Conservation (phyloP, 2,329 filamentous ascomycete species). For the Penicillium brasilianum region DNA sequence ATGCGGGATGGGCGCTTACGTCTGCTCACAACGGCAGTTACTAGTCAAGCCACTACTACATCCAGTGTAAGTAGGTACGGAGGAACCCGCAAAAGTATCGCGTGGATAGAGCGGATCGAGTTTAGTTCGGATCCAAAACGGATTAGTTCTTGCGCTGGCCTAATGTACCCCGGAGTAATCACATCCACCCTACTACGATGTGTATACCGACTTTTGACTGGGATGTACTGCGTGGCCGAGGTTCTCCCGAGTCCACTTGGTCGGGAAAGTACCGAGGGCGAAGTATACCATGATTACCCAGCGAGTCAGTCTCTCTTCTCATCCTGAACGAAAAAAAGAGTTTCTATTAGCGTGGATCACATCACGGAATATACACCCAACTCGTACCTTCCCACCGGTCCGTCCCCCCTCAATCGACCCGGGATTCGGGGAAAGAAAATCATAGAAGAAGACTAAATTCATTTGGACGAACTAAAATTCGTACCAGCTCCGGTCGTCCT, state of each 20-base stretch:
- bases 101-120: background rate
- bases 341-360: background rate
- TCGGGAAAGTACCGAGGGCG: background rate
- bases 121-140: background rate
- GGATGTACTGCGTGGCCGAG: background rate
- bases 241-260: background rate
- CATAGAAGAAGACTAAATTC: background rate
- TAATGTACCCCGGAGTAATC: background rate
- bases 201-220: background rate
- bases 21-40: background rate
- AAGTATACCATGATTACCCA: background rate
- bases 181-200: background rate
- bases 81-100: background rate
- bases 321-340: background rate
- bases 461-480: background rate
- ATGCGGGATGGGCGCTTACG: background rate
- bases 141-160: background rate
- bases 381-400: slow-evolving; percentile 1
- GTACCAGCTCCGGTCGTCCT: background rate
- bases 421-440: background rate
- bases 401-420: background rate
- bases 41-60: background rate
- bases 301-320: background rate
- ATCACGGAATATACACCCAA: slow-evolving; percentile 6
- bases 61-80: too few species aligned